Evolutionary conservation across 2,329 filamentous ascomycete genomes (phyloP).

Genomic region (Tolypocladium capitatum): DNA sequence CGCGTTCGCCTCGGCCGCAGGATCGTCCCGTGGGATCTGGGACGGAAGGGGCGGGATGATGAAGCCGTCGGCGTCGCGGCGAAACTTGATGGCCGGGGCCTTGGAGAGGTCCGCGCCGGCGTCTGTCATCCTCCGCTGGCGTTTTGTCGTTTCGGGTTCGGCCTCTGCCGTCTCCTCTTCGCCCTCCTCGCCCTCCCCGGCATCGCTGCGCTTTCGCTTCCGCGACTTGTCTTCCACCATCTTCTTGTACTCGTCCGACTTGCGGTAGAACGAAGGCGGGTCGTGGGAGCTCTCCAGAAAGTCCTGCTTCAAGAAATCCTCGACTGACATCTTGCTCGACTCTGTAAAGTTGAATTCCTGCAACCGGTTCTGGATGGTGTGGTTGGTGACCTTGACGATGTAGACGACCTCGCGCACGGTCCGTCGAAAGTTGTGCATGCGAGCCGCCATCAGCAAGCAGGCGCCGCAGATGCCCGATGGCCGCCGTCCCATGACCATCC

Average conservation of each 20-base stretch:
- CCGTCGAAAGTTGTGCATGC: conserved; percentile 95
- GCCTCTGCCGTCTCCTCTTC: conserved; percentile 1
- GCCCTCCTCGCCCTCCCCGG: conserved; percentile 9
- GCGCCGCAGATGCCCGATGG: conserved; percentile 91
- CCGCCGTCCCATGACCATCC: conserved; percentile 90
- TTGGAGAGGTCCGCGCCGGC: conserved; percentile 21
- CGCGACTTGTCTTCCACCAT: conserved; percentile 34
- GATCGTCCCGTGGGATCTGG: conserved; percentile 20
- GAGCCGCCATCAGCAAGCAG: conserved; percentile 83
- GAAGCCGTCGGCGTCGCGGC: conserved; percentile 55
- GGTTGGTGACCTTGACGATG: conserved; percentile 89
- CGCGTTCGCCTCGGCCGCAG: conserved; percentile 2
- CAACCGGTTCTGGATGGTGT: conserved; percentile 81
- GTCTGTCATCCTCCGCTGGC: conserved; percentile 8
- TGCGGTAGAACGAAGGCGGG: conserved; percentile 69
- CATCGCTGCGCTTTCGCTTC: conserved; percentile 29
- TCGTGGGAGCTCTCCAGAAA: conserved; percentile 63
- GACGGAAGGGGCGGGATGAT: conserved; percentile 43
- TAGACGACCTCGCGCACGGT: conserved; percentile 94
- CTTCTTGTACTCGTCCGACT: conserved; percentile 45
- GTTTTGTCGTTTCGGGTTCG: not conserved
- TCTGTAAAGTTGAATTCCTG: conserved; percentile 85
- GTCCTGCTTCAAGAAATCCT: conserved; percentile 64
- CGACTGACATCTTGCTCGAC: conserved; percentile 72
- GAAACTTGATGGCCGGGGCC: conserved; percentile 22